These are phyloP conservation scores for Protomyces inundatus DNA, from an alignment of 1,139 yeast genomes.

Conservation along the genomic window DNA sequence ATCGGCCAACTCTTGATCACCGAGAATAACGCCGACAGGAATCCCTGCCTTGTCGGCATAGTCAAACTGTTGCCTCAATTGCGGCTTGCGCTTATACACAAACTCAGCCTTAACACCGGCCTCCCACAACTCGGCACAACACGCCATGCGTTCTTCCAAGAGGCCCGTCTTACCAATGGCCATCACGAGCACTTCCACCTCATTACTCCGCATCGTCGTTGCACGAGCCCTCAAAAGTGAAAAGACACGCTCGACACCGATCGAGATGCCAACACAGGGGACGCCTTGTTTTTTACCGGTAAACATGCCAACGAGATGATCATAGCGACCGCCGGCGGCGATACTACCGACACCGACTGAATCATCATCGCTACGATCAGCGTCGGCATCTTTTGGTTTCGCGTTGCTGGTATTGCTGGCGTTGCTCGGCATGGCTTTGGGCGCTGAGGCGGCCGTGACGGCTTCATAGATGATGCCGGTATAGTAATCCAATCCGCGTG, in stretches of 20 bases:
- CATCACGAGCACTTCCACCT: slow-evolving; percentile 91
- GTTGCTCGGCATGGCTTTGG: slow-evolving; percentile 46
- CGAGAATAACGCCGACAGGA: slow-evolving; percentile 82
- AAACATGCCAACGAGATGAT: slow-evolving; percentile 93
- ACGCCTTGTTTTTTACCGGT: slow-evolving; percentile 71
- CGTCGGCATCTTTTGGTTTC: slow-evolving; percentile 50
- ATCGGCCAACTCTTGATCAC: slow-evolving; percentile 82
- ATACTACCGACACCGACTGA: slow-evolving; percentile 97
- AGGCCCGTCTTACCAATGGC: slow-evolving; percentile 96
- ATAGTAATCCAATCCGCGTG: slow-evolving; percentile 95
- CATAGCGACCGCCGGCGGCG: slow-evolving; percentile 98
- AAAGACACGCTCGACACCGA: slow-evolving; percentile 92
- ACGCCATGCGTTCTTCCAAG: slow-evolving; percentile 80
- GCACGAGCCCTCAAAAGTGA: slow-evolving; percentile 79
- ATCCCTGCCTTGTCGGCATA: slow-evolving; percentile 96
- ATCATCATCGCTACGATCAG: slow-evolving; percentile 73
- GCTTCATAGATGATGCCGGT: slow-evolving; percentile 96
- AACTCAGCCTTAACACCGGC: slow-evolving; percentile 87
- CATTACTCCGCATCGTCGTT: slow-evolving; percentile 56
- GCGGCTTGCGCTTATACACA: slow-evolving; percentile 85
- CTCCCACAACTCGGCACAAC: slow-evolving; percentile 76
- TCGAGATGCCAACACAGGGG: slow-evolving; percentile 95
- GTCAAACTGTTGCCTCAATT: slow-evolving; percentile 91
- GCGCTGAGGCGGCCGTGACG: slow-evolving; percentile 89
- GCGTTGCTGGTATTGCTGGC: slow-evolving; percentile 43